These are phyloP conservation scores for Paxillus involutus DNA, from an alignment of 768 basidiomycete species.

Conservation along the genomic window DNA sequence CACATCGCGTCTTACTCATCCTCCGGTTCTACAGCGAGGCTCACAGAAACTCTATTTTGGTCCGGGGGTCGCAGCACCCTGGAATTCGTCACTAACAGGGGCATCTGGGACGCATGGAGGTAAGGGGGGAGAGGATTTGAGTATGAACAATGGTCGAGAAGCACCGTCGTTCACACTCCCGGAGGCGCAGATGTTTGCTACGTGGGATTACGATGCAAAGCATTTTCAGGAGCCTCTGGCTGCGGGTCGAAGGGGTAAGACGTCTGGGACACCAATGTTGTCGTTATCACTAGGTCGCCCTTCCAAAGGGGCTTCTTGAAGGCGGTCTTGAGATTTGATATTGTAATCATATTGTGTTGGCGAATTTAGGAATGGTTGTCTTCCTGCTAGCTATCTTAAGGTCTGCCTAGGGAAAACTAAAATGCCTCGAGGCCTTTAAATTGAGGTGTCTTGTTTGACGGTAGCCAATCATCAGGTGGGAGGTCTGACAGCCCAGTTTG, in stretches of 20 bases:
- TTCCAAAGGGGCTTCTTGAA: constrained; percentile 22
- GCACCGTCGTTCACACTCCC: constrained; percentile 36
- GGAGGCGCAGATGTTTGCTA: constrained; percentile 49
- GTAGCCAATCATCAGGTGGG: no score
- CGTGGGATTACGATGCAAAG: constrained; percentile 51
- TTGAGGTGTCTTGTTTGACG: no score
- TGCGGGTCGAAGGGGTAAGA: constrained; percentile 28
- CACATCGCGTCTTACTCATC: constrained; percentile 63
- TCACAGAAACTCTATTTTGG: constrained; percentile 43
- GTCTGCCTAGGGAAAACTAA: no score
- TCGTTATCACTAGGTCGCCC: constrained; percentile 21
- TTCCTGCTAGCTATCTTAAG: no score
- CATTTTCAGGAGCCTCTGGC: constrained; percentile 38
- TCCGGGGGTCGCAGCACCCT: constrained; percentile 39
- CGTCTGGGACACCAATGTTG: constrained; percentile 11
- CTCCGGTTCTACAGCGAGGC: constrained; percentile 56
- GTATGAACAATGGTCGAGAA: constrained; percentile 21
- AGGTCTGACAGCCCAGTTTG: no score
- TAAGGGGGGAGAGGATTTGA: constrained; percentile 26
- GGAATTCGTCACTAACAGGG: constrained; percentile 37
- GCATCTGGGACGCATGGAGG: constrained; percentile 13
- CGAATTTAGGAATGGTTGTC: no score
- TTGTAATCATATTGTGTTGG: no score
- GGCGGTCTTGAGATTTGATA: not conserved
- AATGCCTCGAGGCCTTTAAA: no score